Conservation (phyloP, 257 asterid species). For the Ilex asprella region DNA sequence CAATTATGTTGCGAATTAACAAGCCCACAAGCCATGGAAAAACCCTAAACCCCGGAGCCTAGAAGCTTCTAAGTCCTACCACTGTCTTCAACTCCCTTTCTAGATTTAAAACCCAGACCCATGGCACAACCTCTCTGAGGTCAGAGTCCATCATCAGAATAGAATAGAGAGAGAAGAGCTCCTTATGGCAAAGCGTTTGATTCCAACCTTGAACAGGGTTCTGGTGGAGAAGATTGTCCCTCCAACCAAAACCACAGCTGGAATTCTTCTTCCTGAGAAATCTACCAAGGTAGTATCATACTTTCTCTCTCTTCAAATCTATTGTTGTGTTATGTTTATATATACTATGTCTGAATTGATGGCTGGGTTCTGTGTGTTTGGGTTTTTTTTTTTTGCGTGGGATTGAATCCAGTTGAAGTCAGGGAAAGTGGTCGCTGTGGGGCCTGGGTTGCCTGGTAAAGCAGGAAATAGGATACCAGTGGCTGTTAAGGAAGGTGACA, state of each 20-base stretch:
- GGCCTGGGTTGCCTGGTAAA: slow-evolving; percentile 49
- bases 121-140: too few relatives aligned
- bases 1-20: too few relatives aligned
- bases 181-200: slow-evolving; percentile 70
- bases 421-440: slow-evolving; percentile 28
- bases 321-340: too few relatives aligned
- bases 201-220: slow-evolving; percentile 76
- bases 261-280: slow-evolving; percentile 86
- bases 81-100: too few relatives aligned
- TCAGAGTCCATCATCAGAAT: too few relatives aligned
- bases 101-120: too few relatives aligned
- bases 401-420: slow-evolving; percentile 56
- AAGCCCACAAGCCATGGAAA: too few relatives aligned
- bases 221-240: slow-evolving; percentile 73
- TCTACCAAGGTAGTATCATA: slow-evolving; percentile 51
- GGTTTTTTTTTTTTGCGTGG: background rate
- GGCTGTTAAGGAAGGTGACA: slow-evolving; percentile 83
- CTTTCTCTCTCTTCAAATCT: background rate
- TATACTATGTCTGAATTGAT: too few relatives aligned
- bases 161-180: too few relatives aligned
- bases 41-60: too few relatives aligned
- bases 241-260: slow-evolving; percentile 77
- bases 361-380: background rate
- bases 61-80: too few relatives aligned
- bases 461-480: slow-evolving; percentile 58